phyloP scores from a whole-genome alignment of 2,329 filamentous ascomycete species.

The Nigrospora osmanthi region DNA sequence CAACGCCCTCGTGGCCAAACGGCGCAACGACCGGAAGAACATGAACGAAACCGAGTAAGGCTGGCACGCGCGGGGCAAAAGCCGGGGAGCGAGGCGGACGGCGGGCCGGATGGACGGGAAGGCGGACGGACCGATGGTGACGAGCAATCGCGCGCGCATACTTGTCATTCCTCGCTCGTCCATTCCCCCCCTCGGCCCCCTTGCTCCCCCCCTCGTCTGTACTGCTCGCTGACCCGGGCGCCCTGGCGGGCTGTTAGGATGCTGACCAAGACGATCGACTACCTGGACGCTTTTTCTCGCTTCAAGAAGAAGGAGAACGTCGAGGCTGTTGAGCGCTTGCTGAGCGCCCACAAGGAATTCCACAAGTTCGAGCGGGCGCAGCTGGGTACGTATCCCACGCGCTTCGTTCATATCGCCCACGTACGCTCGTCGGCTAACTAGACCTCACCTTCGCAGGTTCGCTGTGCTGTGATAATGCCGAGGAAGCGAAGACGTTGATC shows the following conservation, averaged over 20 bases:
- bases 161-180: too few species aligned
- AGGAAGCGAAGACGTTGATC: conserved; percentile 94
- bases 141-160: neutral
- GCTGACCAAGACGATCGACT: conserved; percentile 80
- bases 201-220: neutral
- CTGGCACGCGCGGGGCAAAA: neutral
- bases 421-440: neutral
- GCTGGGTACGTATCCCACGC: conserved; percentile 53
- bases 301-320: conserved; percentile 95
- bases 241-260: conserved; percentile 40
- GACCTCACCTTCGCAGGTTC: conserved; percentile 51
- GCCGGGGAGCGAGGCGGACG: neutral
- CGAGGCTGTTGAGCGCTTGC: conserved; percentile 83
- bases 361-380: conserved; percentile 92
- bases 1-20: conserved; percentile 77
- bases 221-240: neutral
- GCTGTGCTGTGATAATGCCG: conserved; percentile 82
- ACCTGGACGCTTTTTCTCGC: conserved; percentile 88
- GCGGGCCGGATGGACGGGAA: too few species aligned
- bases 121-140: too few species aligned
- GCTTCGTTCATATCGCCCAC: neutral
- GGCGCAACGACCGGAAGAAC: conserved; percentile 71
- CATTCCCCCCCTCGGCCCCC: neutral
- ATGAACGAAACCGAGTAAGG: conserved; percentile 77
- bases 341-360: conserved; percentile 71